These are phyloP conservation scores for Candida cerambycidarum DNA, from an alignment of 805 yeast genomes.

Conservation along the genomic window DNA sequence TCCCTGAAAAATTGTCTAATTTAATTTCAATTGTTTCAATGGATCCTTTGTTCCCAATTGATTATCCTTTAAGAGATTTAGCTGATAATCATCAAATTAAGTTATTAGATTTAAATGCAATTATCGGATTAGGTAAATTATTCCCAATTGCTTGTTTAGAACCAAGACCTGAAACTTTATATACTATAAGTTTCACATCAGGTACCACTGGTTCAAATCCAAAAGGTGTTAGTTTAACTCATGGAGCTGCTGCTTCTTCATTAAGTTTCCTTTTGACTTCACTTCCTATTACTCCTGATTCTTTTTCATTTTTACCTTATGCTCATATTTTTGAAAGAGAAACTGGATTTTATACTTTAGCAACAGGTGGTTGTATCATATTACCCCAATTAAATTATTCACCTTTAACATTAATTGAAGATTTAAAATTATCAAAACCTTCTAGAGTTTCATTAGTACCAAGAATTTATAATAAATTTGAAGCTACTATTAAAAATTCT, in stretches of 20 bases:
- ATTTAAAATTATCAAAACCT: slow-evolving; percentile 56
- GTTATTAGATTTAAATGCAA: slow-evolving; percentile 33
- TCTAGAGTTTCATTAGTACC: slow-evolving; percentile 59
- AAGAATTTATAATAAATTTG: slow-evolving; percentile 60
- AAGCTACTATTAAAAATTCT: slow-evolving; percentile 55
- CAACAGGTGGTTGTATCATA: slow-evolving; percentile 51
- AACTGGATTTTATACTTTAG: slow-evolving; percentile 40
- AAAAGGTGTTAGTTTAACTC: slow-evolving; percentile 66
- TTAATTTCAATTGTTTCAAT: slow-evolving; percentile 57
- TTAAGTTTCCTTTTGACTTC: slow-evolving; percentile 36
- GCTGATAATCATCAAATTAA: slow-evolving; percentile 27
- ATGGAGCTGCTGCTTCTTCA: slow-evolving; percentile 49
- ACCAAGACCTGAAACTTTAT: slow-evolving; percentile 34
- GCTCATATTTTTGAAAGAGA: slow-evolving; percentile 61
- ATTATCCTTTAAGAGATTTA: slow-evolving; percentile 16
- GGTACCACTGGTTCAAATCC: slow-evolving; percentile 72
- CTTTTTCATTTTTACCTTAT: slow-evolving; percentile 51
- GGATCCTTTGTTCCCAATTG: slow-evolving; percentile 36
- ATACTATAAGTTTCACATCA: slow-evolving; percentile 49
- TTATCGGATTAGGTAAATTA: slow-evolving; percentile 40
- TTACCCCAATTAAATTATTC: slow-evolving; percentile 43
- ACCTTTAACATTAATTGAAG: slow-evolving; percentile 56
- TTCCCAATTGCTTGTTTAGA: slow-evolving; percentile 24
- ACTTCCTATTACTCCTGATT: slow-evolving; percentile 21
- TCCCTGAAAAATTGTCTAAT: slow-evolving; percentile 30